A percentile compares a stretch with the other conserved stretches of the same genome.
Conservation (phyloP, 345 rosid species). For the Corymbia maculata region DNA sequence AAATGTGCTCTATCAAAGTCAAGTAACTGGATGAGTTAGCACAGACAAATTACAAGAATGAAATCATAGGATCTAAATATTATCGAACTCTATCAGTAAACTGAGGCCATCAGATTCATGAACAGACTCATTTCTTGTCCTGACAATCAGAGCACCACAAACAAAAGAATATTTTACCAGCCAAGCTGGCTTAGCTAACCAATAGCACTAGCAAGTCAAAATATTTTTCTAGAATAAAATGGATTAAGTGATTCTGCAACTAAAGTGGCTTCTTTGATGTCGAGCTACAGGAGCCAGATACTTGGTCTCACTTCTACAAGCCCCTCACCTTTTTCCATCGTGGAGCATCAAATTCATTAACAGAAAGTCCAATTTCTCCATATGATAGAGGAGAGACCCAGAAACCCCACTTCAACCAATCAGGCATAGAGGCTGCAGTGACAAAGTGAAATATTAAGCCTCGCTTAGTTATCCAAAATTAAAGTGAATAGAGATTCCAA, state of each 20-base stretch:
- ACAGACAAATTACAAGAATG: not conserved
- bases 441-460: not conserved
- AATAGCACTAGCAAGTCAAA: not conserved
- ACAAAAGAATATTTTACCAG: not conserved
- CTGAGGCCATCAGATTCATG: not conserved
- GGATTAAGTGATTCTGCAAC: not conserved
- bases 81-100: not conserved
- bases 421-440: slow-evolving; percentile 56
- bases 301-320: not conserved
- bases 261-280: not conserved
- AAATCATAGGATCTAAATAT: not conserved
- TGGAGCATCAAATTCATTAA: slow-evolving; percentile 68
- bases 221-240: not conserved
- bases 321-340: slow-evolving; percentile 52
- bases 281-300: not conserved
- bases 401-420: slow-evolving; percentile 69
- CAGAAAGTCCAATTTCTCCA: slow-evolving; percentile 53
- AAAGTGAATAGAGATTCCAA: not conserved
- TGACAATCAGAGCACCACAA: not conserved
- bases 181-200: not conserved
- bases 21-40: not conserved
- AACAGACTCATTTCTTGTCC: not conserved
- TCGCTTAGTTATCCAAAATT: not conserved
- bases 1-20: not conserved
- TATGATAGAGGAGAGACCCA: slow-evolving; percentile 71